Base-by-base conservation (phyloP, 2,329 filamentous ascomycete species). In the Madurella fahalii region DNA sequence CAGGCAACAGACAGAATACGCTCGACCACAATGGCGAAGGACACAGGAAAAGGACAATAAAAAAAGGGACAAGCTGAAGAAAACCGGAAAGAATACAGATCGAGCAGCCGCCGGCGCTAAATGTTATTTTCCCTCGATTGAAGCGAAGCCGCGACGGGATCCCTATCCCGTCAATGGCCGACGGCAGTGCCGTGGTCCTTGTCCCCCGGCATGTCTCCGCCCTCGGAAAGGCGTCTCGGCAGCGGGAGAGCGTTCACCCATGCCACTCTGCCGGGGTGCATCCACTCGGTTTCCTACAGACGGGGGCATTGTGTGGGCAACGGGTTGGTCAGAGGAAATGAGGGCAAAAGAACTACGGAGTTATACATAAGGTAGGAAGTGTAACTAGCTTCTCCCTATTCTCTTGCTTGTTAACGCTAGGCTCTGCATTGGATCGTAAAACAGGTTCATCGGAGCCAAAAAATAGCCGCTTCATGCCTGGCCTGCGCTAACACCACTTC, bases 151-250 rank as follows among this genome's bases (percentile, higher is more conserved):
- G 42, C 47, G 43, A 43, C 42, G 30, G 47, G 31, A 32, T 37
- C 39, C 39, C 30, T 48, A 56, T 54, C 51, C 60, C 60, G 57
- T 52, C 25, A 57, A 58, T 58, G 60, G 58, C 60, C 60, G 58
- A 62, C 47, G 47, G 54, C 53, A 60, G 42, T 62, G 58, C 60
- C 60, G 60, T 58, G 50, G 44, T 52, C 49, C 50, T 49, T 53
- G 47, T 30, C 40, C 20, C 47, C 57, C 57, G 58, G 54, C 55
- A 54, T 32, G 52, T 56, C 56, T 57, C 57, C 53, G 45, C 56
- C 56, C 44, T 59, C 61, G 61, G 61, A 60, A 63, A 53, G 48
- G 40, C 47, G 50, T 40, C 42, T 63, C 62, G 62, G 62, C 61
- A 63, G 57, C 58, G 55, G 58, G 48, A 41, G 47, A 57, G 55